Evolutionary conservation across 495 filamentous ascomycete genomes (phyloP), one percentile per base, ranked within the genome.

Genomic region (Penicillium coprophilum): DNA sequence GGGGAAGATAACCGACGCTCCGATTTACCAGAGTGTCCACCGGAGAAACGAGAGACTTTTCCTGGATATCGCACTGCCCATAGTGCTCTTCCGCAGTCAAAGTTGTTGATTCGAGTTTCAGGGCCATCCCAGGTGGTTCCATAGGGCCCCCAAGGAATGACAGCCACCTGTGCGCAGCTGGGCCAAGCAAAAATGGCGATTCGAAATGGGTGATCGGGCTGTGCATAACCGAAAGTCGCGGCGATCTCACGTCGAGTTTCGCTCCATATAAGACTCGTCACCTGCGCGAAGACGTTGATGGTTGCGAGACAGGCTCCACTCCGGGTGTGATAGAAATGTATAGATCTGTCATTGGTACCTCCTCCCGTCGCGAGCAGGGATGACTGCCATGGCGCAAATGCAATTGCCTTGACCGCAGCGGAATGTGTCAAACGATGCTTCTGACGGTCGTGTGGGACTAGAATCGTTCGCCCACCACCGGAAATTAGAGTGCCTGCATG

Each of bases 121-220:
- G 56, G 31, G 5, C 87, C 88, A 62, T 87, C 91, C 56, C 93
- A 78, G 36, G 89, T 91, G 34, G 88, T 81, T 64, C 91, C 87
- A 56, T 93, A 87, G 44, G 87, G 86, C 27, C 81, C 83, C 94
- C 90, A 97, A 4, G 95, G 92, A 21, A 98, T 90, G 21, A 86
- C 86, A 12, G 92, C 89, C 4, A 96, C 83, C 60, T 96, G 90
- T 54, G 84, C 84, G 72, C 94, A 97, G 48, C 89, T 88, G 2
- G 94, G 94, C 95, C 95, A 97, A 36, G 88, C 87, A 73, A 96
- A 98, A 19, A 98, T 89, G 19, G 91, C 95, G 59, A 98, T 90
- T 24, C 94, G 87, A 60, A 87, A 88, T 1, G 89, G 85, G 60
- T 98, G 94, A 36, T 97, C 91, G 5, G 93, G 93, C 62, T 93